These are phyloP conservation scores for Suhomyces kunorum DNA, from an alignment of 1,139 yeast genomes.

Conservation along the genomic window DNA sequence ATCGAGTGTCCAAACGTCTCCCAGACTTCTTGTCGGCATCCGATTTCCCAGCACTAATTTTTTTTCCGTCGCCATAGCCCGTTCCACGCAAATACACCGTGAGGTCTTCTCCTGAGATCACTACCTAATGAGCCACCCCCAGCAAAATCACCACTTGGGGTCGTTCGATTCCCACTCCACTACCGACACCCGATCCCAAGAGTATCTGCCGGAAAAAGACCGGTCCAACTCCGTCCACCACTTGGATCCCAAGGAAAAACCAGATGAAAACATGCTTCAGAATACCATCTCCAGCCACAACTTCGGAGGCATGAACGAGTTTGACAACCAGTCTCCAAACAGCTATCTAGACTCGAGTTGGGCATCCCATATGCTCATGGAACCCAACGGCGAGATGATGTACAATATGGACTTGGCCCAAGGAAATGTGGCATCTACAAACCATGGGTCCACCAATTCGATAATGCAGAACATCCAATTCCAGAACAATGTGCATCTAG, in stretches of 20 bases:
- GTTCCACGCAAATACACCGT: no score
- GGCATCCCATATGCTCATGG: conserved; percentile 42
- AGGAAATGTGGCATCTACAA: not conserved
- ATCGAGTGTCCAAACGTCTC: not conserved
- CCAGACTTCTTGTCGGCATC: not conserved
- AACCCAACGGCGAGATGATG: conserved; percentile 39
- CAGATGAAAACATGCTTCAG: conserved; percentile 3
- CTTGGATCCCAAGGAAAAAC: not conserved
- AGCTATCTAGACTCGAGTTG: conserved; percentile 49
- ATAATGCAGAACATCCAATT: conserved; percentile 39
- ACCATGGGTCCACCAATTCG: conserved; percentile 15
- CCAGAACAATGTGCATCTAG: conserved; percentile 32
- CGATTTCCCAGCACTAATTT: not conserved
- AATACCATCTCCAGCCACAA: not conserved
- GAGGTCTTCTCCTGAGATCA: not conserved
- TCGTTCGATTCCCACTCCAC: conserved; percentile 2
- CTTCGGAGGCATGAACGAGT: conserved; percentile 12
- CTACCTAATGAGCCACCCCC: conserved; percentile 7
- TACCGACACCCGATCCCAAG: conserved; percentile 2
- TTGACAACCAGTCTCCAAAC: conserved; percentile 29
- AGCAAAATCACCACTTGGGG: conserved; percentile 1
- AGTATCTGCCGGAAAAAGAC: not conserved
- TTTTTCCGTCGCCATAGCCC: not conserved
- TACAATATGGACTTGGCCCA: conserved; percentile 30
- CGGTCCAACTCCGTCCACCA: not conserved